These are phyloP conservation scores for Bathelium albidoporum DNA, from an alignment of 495 filamentous ascomycete genomes.

Conservation along the genomic window DNA sequence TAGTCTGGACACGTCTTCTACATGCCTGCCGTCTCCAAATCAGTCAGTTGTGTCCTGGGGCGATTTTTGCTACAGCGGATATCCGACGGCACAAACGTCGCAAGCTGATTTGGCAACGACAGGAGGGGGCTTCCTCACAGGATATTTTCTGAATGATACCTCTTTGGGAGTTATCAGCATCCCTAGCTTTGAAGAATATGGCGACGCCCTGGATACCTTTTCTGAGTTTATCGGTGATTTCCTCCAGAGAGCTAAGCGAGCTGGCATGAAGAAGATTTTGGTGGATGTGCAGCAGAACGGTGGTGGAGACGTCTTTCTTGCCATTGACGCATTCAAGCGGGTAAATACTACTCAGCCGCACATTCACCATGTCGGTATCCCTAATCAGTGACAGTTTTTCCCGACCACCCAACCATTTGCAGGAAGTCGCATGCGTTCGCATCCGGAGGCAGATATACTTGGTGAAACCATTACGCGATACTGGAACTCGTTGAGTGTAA, in stretches of 20 bases:
- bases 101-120: not conserved
- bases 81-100: not conserved
- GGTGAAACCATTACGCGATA: slow-evolving; percentile 34
- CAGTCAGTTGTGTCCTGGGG: not conserved
- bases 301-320: slow-evolving; percentile 37
- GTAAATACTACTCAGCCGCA: too few species aligned
- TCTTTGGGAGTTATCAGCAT: not conserved
- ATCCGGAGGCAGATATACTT: slow-evolving; percentile 32
- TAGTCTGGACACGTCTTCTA: not conserved
- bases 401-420: slow-evolving; percentile 37
- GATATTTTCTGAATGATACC: not conserved
- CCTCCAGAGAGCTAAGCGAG: too few species aligned
- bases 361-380: too few species aligned
- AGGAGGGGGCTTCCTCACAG: not conserved
- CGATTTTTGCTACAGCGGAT: not conserved
- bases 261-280: slow-evolving; percentile 34
- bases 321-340: slow-evolving; percentile 40
- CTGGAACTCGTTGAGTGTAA: slow-evolving; percentile 9
- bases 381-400: too few species aligned
- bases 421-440: slow-evolving; percentile 36
- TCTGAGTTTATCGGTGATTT: slow-evolving; percentile 32
- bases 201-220: slow-evolving; percentile 25
- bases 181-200: not conserved
- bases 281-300: slow-evolving; percentile 47
- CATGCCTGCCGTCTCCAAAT: not conserved